Base-by-base conservation (phyloP, 257 asterid genomes). In the Gentiana dahurica region DNA sequence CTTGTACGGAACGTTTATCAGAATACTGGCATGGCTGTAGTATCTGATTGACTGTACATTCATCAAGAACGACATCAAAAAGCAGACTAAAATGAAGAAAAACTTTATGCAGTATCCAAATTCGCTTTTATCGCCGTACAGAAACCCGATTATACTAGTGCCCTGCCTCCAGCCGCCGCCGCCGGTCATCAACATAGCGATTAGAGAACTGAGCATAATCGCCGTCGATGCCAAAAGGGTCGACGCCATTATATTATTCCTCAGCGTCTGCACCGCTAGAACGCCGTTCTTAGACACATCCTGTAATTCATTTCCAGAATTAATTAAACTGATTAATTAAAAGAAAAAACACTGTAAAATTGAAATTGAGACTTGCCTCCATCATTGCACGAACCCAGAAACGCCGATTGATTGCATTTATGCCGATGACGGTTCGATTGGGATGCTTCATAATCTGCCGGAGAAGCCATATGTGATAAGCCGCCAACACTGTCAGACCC, bases 221-320 rank as follows among this genome's bases (percentile, higher is more conserved):
- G 97, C 83, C 2, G 87, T 82, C 2, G 98, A 82, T 0, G 98
- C 96, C 56, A 90, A 60, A 2, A 90, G 84, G 35, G 95, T 90
- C 0, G 96, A 87, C 2, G 98, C 98, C 96, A 91, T 91, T 68
- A 87, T 84, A 74, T 87, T 87, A 87, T 87, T 91, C 63, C 98
- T 65, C 15, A 87, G 65, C 0, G 94, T 84, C 58, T 91, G 98
- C 34, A 91, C 98, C 3, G 96, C 86, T 4, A 87, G 71, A 50
- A 87, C 74, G 9, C 98, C 98, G 38, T 75, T 86, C 64, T 80
- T 86, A 0, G 77, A 58, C 9, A 75, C 67, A 45, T 89, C 95
- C 93, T 88, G 71, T 39, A 13, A 46, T 3, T 12, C 4, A 9
- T 38, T 39, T 13, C 5, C 35, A 36, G n/a, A 45, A 8, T 15